Evolutionary conservation across 768 basidiomycete genomes (phyloP).

Genomic region (Termitomyces sp.): DNA sequence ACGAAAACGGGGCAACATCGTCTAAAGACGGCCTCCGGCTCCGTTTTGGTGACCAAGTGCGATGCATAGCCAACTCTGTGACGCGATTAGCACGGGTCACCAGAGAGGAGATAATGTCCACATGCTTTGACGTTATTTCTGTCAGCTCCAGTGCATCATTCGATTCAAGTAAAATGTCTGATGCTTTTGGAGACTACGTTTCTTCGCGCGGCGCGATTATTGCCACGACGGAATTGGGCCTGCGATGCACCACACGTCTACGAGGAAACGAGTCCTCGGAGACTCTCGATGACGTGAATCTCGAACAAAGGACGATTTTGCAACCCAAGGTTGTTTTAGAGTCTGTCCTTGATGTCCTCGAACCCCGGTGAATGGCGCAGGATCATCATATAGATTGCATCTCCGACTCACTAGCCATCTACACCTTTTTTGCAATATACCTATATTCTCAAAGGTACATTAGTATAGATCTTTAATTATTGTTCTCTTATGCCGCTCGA

Average conservation of each 20-base stretch:
- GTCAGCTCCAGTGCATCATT: constrained; percentile 50
- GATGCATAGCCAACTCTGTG: constrained; percentile 59
- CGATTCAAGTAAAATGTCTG: constrained; percentile 26
- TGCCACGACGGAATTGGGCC: constrained; percentile 67
- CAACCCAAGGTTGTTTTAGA: constrained; percentile 76
- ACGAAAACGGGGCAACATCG: constrained; percentile 28
- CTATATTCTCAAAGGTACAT: background rate
- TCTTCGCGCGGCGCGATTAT: constrained; percentile 47
- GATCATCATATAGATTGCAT: background rate
- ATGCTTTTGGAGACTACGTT: constrained; percentile 56
- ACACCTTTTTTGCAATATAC: background rate
- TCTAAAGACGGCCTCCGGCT: constrained; percentile 30
- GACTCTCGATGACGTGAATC: constrained; percentile 29
- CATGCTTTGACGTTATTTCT: constrained; percentile 66
- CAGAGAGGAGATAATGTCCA: constrained; percentile 73
- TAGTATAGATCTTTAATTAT: background rate
- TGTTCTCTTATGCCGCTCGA: background rate
- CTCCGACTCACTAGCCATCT: background rate
- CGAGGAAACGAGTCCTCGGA: constrained; percentile 18
- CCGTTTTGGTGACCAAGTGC: constrained; percentile 56
- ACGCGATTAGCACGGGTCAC: constrained; percentile 58
- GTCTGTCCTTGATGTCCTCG: constrained; percentile 48
- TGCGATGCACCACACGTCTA: constrained; percentile 57
- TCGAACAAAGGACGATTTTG: constrained; percentile 58
- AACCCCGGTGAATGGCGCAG: constrained; percentile 16